Evolutionary conservation across 2,329 filamentous ascomycete genomes (phyloP).

Genomic region (Cladosporium colombiae): DNA sequence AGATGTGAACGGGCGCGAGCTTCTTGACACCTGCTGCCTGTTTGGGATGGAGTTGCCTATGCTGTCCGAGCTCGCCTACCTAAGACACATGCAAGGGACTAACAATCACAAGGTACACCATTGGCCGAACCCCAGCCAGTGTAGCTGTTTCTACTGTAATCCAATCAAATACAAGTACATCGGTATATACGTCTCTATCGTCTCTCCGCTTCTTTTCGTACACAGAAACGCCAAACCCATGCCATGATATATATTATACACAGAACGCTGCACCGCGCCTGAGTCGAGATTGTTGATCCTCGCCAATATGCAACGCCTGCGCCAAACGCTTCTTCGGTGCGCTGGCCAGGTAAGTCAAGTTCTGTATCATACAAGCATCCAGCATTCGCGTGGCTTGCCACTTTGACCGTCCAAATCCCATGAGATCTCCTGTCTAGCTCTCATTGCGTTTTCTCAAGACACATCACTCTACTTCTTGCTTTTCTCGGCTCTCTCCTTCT

Average conservation of each 20-base stretch:
- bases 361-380: background rate
- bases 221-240: background rate
- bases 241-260: background rate
- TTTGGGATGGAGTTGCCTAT: background rate
- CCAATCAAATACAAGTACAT: background rate
- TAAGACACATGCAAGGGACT: background rate
- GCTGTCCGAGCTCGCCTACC: background rate
- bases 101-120: background rate
- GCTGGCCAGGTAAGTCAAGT: background rate
- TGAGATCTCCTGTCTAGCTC: background rate
- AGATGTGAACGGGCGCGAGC: background rate
- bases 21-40: background rate
- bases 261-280: background rate
- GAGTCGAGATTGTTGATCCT: background rate
- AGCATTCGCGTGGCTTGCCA: too few relatives aligned
- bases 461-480: constrained; percentile 56
- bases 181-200: background rate
- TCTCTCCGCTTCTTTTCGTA: background rate
- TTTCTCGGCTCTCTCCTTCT: constrained; percentile 66
- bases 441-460: background rate
- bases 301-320: background rate
- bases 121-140: background rate
- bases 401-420: too few relatives aligned
- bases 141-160: background rate
- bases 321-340: background rate